Evolutionary conservation across 768 basidiomycete genomes (phyloP), one percentile per base, ranked within the genome.

Genomic region (Phallus indusiatus): DNA sequence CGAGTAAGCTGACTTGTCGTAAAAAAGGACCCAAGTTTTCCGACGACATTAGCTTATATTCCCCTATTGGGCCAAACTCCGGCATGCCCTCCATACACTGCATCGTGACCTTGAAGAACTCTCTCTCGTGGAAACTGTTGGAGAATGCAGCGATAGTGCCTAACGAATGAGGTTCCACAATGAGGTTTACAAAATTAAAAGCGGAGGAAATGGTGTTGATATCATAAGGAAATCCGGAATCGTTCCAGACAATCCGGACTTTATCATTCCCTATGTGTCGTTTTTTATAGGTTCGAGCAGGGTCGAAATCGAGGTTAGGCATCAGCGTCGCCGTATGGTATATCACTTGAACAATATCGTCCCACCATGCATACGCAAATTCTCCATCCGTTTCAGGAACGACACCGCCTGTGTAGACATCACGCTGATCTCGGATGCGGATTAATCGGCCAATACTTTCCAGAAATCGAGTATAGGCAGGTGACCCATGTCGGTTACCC

Each of bases 301-400:
- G 82, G 69, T 93, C 90, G 56, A 84, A 71, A 8, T 72, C 63
- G 50, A 76, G 77, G 56, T 84, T 88, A 3, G 96, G 96, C 95
- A 98, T 98, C 77, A 99, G 85, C 1, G 96, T 98, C 9, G 95
- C 90, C 2, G 93, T 88, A 71, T 98, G 96, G 69, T 90, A 99
- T 56, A 97, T 79, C 61, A 96, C 83, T 68, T 98, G 94, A 4
- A 88, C 85, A 53, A 97, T 94, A 67, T 97, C 94, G 70, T 98
- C 94, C 91, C 94, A 96, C 94, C 95, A 99, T 0, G 94, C 93
- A 68, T 98, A 98, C 0, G 95, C 91, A 67, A 94, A 96, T 71
- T 94, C 89, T 14, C 96, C 96, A 67, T 99, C 94, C 66, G 88
- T 83, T 61, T 93, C 90, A 8, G 91, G 84, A 67, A 93, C 87